Evolutionary conservation across 1,284 basidiomycete species (phyloP), one percentile per base, ranked within the genome.

Genomic region (Apiotrichum sp.): DNA sequence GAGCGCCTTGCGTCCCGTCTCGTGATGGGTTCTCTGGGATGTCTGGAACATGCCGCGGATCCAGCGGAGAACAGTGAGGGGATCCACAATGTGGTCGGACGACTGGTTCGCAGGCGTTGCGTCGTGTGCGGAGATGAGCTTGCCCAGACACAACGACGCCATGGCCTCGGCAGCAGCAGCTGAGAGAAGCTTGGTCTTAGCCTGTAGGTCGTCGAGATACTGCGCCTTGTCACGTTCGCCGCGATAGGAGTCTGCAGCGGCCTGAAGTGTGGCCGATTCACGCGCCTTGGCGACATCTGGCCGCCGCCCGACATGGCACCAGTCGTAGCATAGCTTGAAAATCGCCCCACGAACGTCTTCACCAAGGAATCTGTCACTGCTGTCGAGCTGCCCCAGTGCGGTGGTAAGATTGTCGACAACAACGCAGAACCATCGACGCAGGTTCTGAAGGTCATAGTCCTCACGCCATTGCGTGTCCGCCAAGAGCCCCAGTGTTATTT

Each of bases 341-440:
- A 97, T 78, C 7, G 85, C 82, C 7, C 92, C 79, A 64, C 91
- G 85, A 75, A 86, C 85, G 53, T 89, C 84, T 7, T 82, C 78
- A 4, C 87, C 84, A 53, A 90, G 84, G 70, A 89, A 89, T 2
- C 85, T 80, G 56, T 91, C 89, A 2, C 84, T 84, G 58, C 87
- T 84, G 55, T 76, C 85, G 33, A 89, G 76, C 43, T 82, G 82
- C 5, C 85, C 84, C 14, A 91, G 76, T 11, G 84, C 86, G 59
- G 90, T 86, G 62, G 93, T 92, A 6, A 96, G 80, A 53, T 86
- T 83, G 71, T 93, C 89, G 3, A 95, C 84, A 0, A 89, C 85
- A 22, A 89, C 88, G 67, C 90, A 95, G 72, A 96, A 95, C 71
- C 88, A 93, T 16, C 90, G 84, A 6, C 93, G 85, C 13, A 96